These are phyloP conservation scores for Luzula sylvatica DNA, from an alignment of 176 grass and related monocot species.

Conservation along the genomic window DNA sequence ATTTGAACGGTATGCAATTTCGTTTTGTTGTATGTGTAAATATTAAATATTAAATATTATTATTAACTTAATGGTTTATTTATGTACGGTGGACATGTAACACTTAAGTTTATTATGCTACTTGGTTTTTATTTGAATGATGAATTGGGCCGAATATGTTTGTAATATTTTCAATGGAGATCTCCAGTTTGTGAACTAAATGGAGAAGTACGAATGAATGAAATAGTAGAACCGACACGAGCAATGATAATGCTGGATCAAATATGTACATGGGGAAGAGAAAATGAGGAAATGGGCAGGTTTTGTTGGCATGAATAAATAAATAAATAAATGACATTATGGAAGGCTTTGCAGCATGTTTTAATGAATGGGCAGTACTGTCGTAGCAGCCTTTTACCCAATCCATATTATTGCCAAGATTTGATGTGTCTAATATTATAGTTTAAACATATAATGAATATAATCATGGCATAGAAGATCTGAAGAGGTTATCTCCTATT, in stretches of 20 bases:
- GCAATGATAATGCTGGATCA: constrained; percentile 18
- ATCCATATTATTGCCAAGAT: too few species aligned
- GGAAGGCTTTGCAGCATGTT: too few species aligned
- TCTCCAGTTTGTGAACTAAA: too few species aligned
- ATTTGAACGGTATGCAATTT: constrained; percentile 1
- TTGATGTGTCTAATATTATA: too few species aligned
- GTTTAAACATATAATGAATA: too few species aligned
- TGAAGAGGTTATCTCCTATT: constrained; percentile 1
- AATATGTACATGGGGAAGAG: constrained; percentile 1
- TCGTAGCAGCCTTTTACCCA: too few species aligned
- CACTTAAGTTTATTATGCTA: constrained; percentile 7
- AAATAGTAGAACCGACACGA: constrained; percentile 16
- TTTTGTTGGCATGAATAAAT: too few species aligned
- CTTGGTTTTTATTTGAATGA: too few species aligned
- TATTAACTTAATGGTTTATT: constrained; percentile 8
- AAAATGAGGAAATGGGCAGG: neutral
- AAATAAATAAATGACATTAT: too few species aligned
- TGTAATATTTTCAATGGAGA: neutral
- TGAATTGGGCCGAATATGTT: constrained; percentile 1
- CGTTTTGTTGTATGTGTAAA: neutral
- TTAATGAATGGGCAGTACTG: too few species aligned
- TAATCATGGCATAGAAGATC: neutral
- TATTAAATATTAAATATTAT: neutral
- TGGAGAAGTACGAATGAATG: neutral
- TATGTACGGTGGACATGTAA: too few species aligned